Base-by-base conservation (phyloP, 331 rosid genomes). In the Acacia concinna region DNA sequence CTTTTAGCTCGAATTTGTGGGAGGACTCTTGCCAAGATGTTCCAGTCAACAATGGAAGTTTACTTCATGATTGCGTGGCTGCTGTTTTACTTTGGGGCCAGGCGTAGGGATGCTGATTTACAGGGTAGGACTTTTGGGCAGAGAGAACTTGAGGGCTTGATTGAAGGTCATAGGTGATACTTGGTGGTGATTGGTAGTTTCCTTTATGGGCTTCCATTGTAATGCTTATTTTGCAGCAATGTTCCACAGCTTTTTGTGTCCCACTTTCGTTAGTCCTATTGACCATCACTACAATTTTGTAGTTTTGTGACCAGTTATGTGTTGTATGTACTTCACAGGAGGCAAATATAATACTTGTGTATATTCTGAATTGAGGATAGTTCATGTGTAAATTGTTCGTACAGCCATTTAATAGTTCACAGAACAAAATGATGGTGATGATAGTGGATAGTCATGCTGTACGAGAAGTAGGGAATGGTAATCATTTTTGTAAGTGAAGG, bases 41-140 rank as follows among this genome's bases (percentile, higher is more conserved):
- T 96, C 79, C 99, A 93, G 89, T 88, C 99, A 8, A 81, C 88
- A 20, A 64, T 91, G 88, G 99, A 95, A 89, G 94, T 95, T 54
- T 95, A 95, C 84, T 95, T 95, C 80, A 90, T 95, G 99, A 94
- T 91, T 57, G 75, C 86, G 44, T 95, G 99, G 99, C 86, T 96
- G 79, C 71, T 96, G 43, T 91, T 89, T 84, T 96, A 96, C 90
- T 88, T 96, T 54, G 91, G 85, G 3, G 88, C 90, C 12, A 86
- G 93, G 86, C 82, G 83, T 85, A 90, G 84, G 81, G 98, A 89
- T 81, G 96, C 96, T 14, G 82, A 84, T 73, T 70, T 65, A 49
- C 96, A 85, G 76, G 93, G 94, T 62, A 89, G 90, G 86, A 81
- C 90, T 83, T 93, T 91, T 73, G 97, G 94, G 83, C 89, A 82